A percentile compares a stretch with the other conserved stretches of the same genome.
Conservation (phyloP, 305 asterid species). For the Petunia hybrid region DNA sequence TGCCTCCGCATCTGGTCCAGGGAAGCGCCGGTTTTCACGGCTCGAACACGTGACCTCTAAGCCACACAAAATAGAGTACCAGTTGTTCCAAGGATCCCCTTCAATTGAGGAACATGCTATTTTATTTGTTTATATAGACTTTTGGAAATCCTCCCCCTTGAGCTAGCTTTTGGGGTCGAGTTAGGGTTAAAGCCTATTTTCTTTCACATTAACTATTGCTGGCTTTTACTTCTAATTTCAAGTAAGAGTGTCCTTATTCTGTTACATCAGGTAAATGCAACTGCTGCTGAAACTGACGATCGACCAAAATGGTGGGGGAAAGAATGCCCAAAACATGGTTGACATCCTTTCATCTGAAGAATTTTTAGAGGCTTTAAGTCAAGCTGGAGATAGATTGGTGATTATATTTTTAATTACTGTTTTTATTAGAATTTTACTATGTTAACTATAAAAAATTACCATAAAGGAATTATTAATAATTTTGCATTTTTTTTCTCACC, state of each 20-base stretch:
- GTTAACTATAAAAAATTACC: too few relatives aligned
- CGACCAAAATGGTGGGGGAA: slow-evolving; percentile 84
- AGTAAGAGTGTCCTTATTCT: slow-evolving; percentile 21
- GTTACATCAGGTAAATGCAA: slow-evolving; percentile 54
- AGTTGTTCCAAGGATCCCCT: not conserved
- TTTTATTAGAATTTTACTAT: too few relatives aligned
- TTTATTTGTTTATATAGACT: not conserved
- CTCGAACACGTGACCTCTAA: too few relatives aligned
- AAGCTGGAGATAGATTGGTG: slow-evolving; percentile 72
- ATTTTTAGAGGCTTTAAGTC: slow-evolving; percentile 65
- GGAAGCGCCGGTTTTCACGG: too few relatives aligned
- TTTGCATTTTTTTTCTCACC: too few relatives aligned
- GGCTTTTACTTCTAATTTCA: slow-evolving; percentile 17
- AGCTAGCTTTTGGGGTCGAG: too few relatives aligned
- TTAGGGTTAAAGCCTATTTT: not conserved
- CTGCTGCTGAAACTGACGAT: slow-evolving; percentile 55
- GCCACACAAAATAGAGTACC: too few relatives aligned
- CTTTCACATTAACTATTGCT: not conserved
- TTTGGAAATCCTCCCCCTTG: not conserved
- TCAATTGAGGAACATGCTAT: not conserved
- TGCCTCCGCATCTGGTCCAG: too few relatives aligned
- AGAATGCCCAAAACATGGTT: slow-evolving; percentile 63
- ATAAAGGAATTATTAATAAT: too few relatives aligned
- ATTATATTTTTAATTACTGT: slow-evolving; percentile 7
- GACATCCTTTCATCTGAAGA: slow-evolving; percentile 71